These are phyloP conservation scores for Tilletia setariae DNA, from an alignment of 1,284 basidiomycete species.

Conservation along the genomic window DNA sequence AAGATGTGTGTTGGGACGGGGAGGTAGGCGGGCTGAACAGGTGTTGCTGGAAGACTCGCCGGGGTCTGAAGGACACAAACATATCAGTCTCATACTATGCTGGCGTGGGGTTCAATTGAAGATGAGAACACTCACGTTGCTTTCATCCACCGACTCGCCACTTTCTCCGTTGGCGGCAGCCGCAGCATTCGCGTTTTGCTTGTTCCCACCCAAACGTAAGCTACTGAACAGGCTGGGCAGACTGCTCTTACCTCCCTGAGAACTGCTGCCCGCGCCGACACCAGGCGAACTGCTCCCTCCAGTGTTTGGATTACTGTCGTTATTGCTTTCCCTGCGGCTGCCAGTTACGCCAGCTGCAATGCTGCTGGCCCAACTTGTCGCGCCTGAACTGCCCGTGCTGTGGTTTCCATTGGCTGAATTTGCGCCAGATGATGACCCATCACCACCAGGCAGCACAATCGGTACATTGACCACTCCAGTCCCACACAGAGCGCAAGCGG, in stretches of 20 bases:
- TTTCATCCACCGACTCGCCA: not conserved
- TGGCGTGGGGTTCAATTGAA: not conserved
- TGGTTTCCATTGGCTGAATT: conserved; percentile 2
- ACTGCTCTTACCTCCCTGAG: not conserved
- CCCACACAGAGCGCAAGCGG: conserved; percentile 48
- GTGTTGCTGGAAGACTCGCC: not conserved
- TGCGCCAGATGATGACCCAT: not conserved
- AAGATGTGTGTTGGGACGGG: conserved; percentile 53
- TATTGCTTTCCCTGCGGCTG: not conserved
- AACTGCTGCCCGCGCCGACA: not conserved
- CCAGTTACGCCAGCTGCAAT: conserved; percentile 16
- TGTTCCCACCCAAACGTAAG: not conserved
- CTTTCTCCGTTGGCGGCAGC: not conserved
- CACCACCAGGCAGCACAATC: conserved; percentile 24
- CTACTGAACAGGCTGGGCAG: conserved; percentile 11
- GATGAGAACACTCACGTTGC: not conserved
- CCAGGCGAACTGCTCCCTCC: not conserved
- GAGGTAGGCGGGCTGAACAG: conserved; percentile 18
- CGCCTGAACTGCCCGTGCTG: not conserved
- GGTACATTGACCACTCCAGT: conserved; percentile 47
- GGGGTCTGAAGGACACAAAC: not conserved
- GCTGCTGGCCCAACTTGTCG: conserved; percentile 13
- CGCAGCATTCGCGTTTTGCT: not conserved
- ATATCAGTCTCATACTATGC: not conserved
- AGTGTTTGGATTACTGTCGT: not conserved